Percentiles rank a stretch among this genome's conserved stretches.
Evolutionary conservation across 2,329 filamentous ascomycete species (phyloP).

Genomic region (Cyphellophora europaea): DNA sequence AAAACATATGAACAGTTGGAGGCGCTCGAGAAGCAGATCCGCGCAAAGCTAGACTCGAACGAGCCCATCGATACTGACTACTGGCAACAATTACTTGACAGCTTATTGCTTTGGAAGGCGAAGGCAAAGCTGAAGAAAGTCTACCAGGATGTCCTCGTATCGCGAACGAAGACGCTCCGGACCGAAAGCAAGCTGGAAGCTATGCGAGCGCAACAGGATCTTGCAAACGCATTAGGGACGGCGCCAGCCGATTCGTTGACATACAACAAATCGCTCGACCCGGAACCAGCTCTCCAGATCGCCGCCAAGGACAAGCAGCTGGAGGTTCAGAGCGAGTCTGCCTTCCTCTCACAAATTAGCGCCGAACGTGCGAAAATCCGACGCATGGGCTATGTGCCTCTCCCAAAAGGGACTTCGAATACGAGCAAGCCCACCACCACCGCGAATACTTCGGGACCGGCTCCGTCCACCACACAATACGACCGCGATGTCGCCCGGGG

Average conservation of each 20-base stretch:
- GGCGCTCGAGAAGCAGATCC: slow-evolving; percentile 76
- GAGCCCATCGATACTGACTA: slow-evolving; percentile 95
- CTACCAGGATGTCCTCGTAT: slow-evolving; percentile 64
- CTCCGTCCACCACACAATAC: slow-evolving; percentile 58
- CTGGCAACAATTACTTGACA: slow-evolving; percentile 86
- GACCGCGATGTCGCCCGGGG: slow-evolving; percentile 88
- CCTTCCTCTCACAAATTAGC: slow-evolving; percentile 47
- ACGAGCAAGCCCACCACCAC: slow-evolving; percentile 24
- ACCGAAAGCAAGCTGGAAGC: slow-evolving; percentile 62
- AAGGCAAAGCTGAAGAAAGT: slow-evolving; percentile 74
- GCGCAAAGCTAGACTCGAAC: slow-evolving; percentile 73
- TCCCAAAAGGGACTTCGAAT: slow-evolving; percentile 35
- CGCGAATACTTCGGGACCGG: slow-evolving; percentile 4
- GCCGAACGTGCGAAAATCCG: slow-evolving; percentile 51
- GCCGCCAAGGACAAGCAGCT: slow-evolving; percentile 53
- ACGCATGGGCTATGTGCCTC: slow-evolving; percentile 60
- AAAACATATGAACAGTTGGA: slow-evolving; percentile 85
- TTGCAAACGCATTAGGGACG: slow-evolving; percentile 30
- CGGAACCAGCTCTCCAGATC: slow-evolving; percentile 57
- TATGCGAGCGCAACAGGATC: slow-evolving; percentile 18
- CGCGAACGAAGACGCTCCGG: slow-evolving; percentile 56
- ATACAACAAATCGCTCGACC: slow-evolving; percentile 47
- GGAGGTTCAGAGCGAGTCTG: slow-evolving; percentile 44
- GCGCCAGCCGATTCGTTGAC: background rate
- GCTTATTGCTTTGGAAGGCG: slow-evolving; percentile 81